Percentiles rank a stretch among this genome's conserved stretches.
Conservation (phyloP, 2,329 filamentous ascomycete genomes). For the Cadophora gregata region DNA sequence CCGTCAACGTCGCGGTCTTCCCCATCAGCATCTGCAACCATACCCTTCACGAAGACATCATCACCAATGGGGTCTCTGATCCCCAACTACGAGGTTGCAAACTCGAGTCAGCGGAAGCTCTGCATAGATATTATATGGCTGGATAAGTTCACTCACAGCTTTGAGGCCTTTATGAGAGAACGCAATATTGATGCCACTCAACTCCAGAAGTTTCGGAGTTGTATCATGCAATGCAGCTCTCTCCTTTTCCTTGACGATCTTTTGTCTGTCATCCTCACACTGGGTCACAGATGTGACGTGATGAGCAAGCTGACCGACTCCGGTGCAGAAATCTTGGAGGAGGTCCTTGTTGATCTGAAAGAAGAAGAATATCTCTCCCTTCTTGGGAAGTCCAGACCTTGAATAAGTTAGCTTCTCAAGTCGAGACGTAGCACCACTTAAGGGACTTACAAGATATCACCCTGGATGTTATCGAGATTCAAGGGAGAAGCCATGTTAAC, state of each 20-base stretch:
- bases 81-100: not conserved
- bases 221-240: not conserved
- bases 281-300: conserved; percentile 8
- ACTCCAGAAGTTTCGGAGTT: conserved; percentile 11
- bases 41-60: conserved; percentile 6
- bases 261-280: conserved; percentile 6
- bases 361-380: conserved; percentile 19
- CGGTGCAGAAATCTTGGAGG: conserved; percentile 12
- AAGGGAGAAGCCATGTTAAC: not conserved
- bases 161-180: conserved; percentile 20
- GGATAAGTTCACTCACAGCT: not conserved
- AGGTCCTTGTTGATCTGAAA: conserved; percentile 10
- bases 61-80: conserved; percentile 15
- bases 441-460: not conserved
- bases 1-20: not conserved
- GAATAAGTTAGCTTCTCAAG: not conserved
- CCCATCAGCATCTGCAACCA: conserved; percentile 5
- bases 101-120: not conserved
- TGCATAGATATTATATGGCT: not conserved
- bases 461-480: conserved; percentile 14
- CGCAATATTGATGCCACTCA: conserved; percentile 22
- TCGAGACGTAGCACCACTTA: not conserved
- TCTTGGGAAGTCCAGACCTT: conserved; percentile 16
- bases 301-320: conserved; percentile 7
- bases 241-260: conserved; percentile 15